These are phyloP conservation scores for Wickerhamomyces ciferrii DNA, from an alignment of 805 yeast species.

Conservation along the genomic window DNA sequence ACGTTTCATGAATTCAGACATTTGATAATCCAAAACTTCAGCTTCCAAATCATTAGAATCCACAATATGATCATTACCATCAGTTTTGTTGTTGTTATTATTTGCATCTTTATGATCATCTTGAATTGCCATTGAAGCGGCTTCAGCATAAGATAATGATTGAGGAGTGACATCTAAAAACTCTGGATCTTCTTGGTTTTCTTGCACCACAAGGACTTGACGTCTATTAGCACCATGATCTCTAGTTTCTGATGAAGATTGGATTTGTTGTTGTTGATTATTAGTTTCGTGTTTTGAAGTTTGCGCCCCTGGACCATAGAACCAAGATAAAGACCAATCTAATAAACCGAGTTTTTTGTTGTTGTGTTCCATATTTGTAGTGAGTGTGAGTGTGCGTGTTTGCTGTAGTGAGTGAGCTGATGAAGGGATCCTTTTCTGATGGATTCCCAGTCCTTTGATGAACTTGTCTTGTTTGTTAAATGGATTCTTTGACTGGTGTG, in stretches of 20 bases:
- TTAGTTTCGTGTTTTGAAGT: too few relatives aligned
- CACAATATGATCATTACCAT: constrained; percentile 3
- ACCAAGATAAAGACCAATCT: neutral
- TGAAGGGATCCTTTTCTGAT: too few relatives aligned
- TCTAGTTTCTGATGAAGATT: neutral
- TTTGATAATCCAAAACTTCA: constrained; percentile 15
- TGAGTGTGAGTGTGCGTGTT: neutral
- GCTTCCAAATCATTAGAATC: constrained; percentile 12
- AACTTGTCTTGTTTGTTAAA: too few relatives aligned
- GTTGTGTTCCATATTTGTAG: neutral
- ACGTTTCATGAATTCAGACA: constrained; percentile 11
- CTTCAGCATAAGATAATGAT: constrained; percentile 49
- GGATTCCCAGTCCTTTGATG: too few relatives aligned
- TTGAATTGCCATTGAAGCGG: constrained; percentile 29
- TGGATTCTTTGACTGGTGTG: too few relatives aligned
- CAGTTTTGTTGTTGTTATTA: neutral
- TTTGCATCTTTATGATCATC: neutral
- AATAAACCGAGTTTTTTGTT: neutral
- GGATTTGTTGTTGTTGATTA: neutral
- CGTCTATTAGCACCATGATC: neutral
- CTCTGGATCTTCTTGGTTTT: constrained; percentile 27
- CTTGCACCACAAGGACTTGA: constrained; percentile 9
- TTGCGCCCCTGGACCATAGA: neutral
- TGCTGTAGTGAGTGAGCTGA: too few relatives aligned
- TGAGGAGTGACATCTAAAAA: constrained; percentile 42